phyloP scores from a whole-genome alignment of 345 rosid species.

The Leavenworthia alabamica region DNA sequence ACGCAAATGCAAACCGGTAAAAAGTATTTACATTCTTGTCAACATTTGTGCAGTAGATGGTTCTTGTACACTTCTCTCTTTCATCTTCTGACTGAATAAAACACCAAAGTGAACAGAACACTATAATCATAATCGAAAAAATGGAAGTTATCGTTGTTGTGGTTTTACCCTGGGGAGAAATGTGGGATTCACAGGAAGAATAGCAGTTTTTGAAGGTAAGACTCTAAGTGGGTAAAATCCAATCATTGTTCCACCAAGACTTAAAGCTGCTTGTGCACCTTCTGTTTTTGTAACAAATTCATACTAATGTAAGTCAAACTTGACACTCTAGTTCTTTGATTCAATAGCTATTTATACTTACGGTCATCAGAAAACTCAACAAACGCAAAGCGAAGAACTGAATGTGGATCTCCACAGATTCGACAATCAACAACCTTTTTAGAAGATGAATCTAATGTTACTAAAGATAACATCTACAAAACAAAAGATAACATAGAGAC shows the following conservation, averaged over 20 bases:
- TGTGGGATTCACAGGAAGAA: conserved; percentile 92
- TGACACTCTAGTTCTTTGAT: background rate
- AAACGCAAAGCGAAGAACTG: conserved; percentile 90
- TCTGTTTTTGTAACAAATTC: conserved; percentile 37
- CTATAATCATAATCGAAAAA: background rate
- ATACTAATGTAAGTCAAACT: conserved; percentile 6
- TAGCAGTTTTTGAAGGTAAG: conserved; percentile 88
- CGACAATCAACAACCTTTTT: conserved; percentile 91
- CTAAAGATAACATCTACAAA: background rate
- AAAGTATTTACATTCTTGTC: conserved; percentile 57
- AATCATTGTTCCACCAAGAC: conserved; percentile 66
- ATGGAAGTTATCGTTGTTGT: background rate
- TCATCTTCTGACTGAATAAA: conserved; percentile 79
- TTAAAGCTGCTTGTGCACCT: conserved; percentile 67
- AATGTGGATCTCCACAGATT: conserved; percentile 85
- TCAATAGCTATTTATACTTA: conserved; percentile 29
- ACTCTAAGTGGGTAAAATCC: conserved; percentile 83
- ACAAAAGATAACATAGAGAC: background rate
- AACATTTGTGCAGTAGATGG: conserved; percentile 85
- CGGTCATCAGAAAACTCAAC: conserved; percentile 85
- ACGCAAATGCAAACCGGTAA: background rate
- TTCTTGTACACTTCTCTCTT: conserved; percentile 82
- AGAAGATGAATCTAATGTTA: conserved; percentile 18
- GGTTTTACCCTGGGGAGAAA: conserved; percentile 85
- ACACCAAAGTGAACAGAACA: background rate